A percentile compares a stretch with the other conserved stretches of the same genome.
Conservation (phyloP, 2,329 filamentous ascomycete species). For the Fusarium begoniae region DNA sequence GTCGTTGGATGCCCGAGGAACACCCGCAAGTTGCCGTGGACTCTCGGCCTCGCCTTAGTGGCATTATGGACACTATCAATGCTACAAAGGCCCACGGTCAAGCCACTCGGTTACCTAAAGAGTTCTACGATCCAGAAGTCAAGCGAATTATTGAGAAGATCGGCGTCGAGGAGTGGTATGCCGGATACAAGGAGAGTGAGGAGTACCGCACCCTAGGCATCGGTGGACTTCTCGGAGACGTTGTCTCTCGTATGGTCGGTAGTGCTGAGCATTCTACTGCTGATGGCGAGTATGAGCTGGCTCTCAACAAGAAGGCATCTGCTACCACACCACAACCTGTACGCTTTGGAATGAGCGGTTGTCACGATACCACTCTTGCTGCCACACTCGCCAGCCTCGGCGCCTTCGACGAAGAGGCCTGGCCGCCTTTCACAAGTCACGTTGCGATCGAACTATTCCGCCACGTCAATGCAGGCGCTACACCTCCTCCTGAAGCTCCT, state of each 20-base stretch:
- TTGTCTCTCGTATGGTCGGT: slow-evolving; percentile 79
- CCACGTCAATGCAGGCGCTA: slow-evolving; percentile 50
- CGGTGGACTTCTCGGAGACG: slow-evolving; percentile 83
- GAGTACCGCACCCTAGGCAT: slow-evolving; percentile 94
- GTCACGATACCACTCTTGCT: slow-evolving; percentile 93
- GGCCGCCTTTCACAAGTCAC: slow-evolving; percentile 95
- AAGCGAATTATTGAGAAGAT: slow-evolving; percentile 77
- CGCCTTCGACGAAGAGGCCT: slow-evolving; percentile 75
- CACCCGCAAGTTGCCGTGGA: slow-evolving; percentile 80
- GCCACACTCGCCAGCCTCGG: slow-evolving; percentile 81
- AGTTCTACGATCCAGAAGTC: slow-evolving; percentile 85
- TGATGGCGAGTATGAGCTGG: slow-evolving; percentile 62
- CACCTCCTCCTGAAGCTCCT: background rate
- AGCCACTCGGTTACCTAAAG: slow-evolving; percentile 78
- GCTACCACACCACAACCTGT: slow-evolving; percentile 54
- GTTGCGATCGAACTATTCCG: slow-evolving; percentile 91
- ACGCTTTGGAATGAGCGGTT: slow-evolving; percentile 83
- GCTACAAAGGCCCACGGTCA: slow-evolving; percentile 82
- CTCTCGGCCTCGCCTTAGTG: slow-evolving; percentile 82
- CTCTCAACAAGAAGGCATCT: slow-evolving; percentile 46
- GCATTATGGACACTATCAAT: slow-evolving; percentile 95
- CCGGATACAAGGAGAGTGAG: slow-evolving; percentile 81
- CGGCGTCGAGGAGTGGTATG: slow-evolving; percentile 91
- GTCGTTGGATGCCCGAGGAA: slow-evolving; percentile 84
- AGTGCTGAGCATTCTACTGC: slow-evolving; percentile 66